These are phyloP conservation scores for Trichoderma erinaceum DNA, from an alignment of 495 filamentous ascomycete species.

Conservation along the genomic window DNA sequence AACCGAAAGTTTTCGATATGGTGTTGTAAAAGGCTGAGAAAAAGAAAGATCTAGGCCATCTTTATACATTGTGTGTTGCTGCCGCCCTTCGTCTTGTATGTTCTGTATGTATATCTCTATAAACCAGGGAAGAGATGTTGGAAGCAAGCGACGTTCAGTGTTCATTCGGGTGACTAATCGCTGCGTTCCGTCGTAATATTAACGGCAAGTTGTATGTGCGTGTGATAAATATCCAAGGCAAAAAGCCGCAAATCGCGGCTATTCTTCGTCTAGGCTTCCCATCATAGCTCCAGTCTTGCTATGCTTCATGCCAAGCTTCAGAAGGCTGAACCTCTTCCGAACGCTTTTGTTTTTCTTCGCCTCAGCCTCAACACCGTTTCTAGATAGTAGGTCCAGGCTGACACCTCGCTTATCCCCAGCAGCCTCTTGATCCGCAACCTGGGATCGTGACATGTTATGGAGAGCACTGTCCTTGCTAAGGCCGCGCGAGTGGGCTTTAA, in stretches of 20 bases:
- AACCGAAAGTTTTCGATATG: background rate
- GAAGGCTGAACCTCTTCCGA: conserved; percentile 61
- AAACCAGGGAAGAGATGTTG: background rate
- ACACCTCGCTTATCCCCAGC: conserved; percentile 24
- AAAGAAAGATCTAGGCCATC: background rate
- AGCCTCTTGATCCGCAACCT: conserved; percentile 18
- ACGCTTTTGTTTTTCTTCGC: conserved; percentile 36
- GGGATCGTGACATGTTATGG: conserved; percentile 1
- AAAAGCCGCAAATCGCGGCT: background rate
- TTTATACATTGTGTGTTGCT: background rate
- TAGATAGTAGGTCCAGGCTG: conserved; percentile 22
- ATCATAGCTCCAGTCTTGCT: conserved; percentile 49
- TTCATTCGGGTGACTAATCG: too few relatives aligned
- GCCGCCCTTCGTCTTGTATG: background rate
- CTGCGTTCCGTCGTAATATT: too few relatives aligned
- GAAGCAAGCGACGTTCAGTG: background rate
- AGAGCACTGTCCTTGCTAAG: conserved; percentile 28
- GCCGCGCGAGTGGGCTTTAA: conserved; percentile 22
- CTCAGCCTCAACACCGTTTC: background rate
- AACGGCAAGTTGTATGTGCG: background rate
- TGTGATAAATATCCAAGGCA: background rate
- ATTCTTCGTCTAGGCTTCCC: conserved; percentile 44
- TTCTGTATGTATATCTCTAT: background rate
- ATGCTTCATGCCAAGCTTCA: conserved; percentile 61
- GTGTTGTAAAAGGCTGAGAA: background rate